Conservation (phyloP, 1,284 basidiomycete genomes). For the Mrakiaceae sp. region DNA sequence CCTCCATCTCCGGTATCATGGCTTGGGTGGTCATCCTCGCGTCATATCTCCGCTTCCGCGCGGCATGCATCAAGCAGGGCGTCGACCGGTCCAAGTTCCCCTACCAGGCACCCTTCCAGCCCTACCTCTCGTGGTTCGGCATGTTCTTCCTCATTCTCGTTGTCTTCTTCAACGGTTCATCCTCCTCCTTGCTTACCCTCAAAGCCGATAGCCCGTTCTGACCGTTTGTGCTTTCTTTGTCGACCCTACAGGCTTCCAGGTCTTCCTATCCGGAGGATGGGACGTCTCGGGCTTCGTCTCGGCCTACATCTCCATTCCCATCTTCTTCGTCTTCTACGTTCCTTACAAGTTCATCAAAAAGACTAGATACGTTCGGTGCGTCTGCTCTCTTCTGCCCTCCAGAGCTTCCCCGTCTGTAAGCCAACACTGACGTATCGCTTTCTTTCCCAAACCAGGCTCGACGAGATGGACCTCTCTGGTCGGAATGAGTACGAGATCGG, state of each 20-base stretch:
- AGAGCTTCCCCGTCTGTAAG: too few relatives aligned
- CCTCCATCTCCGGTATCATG: conserved; percentile 52
- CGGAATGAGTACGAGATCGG: too few relatives aligned
- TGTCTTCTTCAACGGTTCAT: conserved; percentile 23
- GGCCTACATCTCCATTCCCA: conserved; percentile 43
- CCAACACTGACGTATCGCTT: too few relatives aligned
- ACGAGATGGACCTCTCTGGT: too few relatives aligned
- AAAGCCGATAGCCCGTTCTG: background rate
- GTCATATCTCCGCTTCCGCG: conserved; percentile 62
- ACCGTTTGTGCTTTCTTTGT: background rate
- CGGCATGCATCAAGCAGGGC: conserved; percentile 49
- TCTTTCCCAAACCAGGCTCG: too few relatives aligned
- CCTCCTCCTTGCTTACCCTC: conserved; percentile 1
- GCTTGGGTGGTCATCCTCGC: conserved; percentile 47
- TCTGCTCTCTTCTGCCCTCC: too few relatives aligned
- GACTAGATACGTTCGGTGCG: too few relatives aligned
- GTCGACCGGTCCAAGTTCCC: conserved; percentile 42
- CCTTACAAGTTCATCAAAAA: conserved; percentile 42
- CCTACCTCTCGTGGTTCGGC: conserved; percentile 35
- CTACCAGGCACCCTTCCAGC: conserved; percentile 42
- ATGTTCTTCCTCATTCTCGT: conserved; percentile 28
- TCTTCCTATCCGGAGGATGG: conserved; percentile 52
- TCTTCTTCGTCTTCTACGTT: conserved; percentile 47
- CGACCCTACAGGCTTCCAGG: conserved; percentile 36
- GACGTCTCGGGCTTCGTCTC: conserved; percentile 30